Evolutionary conservation across 257 asterid species (phyloP).

Genomic region (Parsonsia alboflavescens): DNA sequence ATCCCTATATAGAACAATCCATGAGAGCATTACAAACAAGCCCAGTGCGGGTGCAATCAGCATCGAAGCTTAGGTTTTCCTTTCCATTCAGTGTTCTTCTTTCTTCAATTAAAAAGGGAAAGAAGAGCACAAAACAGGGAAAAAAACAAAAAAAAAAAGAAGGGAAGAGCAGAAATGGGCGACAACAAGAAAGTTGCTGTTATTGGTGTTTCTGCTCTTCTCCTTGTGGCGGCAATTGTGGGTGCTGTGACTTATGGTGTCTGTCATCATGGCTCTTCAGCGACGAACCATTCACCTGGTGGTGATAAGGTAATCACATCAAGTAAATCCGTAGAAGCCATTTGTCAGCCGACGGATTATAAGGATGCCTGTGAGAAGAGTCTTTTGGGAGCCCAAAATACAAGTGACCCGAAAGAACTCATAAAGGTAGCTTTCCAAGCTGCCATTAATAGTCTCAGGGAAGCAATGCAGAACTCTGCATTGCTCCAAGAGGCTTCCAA

Average conservation of each 20-base stretch:
- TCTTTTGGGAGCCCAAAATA: constrained; percentile 40
- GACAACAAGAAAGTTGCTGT: constrained; percentile 29
- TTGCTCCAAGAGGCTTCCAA: constrained; percentile 38
- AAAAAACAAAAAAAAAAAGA: not conserved
- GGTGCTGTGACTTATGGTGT: constrained; percentile 32
- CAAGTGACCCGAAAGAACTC: constrained; percentile 52
- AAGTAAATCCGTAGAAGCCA: constrained; percentile 33
- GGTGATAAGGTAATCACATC: constrained; percentile 8
- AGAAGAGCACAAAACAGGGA: not conserved
- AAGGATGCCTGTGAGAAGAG: constrained; percentile 45
- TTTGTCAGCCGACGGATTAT: constrained; percentile 61
- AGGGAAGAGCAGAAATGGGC: not conserved
- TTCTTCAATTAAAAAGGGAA: not conserved
- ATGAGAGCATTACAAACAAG: too few species aligned
- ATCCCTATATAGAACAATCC: not conserved
- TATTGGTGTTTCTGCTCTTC: constrained; percentile 38
- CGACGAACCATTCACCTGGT: not conserved
- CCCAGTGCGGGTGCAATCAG: too few species aligned
- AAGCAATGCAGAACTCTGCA: constrained; percentile 31
- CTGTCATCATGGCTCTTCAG: not conserved
- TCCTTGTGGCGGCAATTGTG: constrained; percentile 47
- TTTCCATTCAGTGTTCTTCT: not conserved
- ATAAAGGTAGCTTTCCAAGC: constrained; percentile 38
- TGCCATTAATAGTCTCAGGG: constrained; percentile 28
- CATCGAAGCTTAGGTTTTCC: not conserved